Conservation (phyloP, 345 rosid species). For the Reutealis trisperma region DNA sequence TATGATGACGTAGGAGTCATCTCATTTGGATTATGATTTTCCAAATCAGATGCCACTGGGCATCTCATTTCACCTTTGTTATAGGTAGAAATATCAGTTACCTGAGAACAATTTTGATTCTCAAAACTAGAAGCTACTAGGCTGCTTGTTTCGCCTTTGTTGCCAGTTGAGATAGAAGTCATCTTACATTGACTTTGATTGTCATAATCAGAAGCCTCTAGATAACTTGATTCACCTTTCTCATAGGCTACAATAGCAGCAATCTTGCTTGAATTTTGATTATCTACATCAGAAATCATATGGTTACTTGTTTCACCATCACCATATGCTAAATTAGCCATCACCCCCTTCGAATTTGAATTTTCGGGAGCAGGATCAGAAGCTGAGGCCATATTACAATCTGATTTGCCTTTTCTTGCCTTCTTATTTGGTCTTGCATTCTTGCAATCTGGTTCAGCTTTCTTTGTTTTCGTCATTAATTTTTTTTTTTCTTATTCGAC, state of each 20-base stretch:
- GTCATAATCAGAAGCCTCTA: background rate
- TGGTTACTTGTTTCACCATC: background rate
- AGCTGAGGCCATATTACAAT: background rate
- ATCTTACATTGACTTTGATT: background rate
- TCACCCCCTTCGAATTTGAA: background rate
- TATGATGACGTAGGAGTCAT: background rate
- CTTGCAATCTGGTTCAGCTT: background rate
- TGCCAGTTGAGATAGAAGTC: background rate
- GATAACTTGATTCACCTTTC: background rate
- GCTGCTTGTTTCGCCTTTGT: background rate
- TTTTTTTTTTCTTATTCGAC: background rate
- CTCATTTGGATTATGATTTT: slow-evolving; percentile 2
- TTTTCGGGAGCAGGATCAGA: background rate
- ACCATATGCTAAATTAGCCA: background rate
- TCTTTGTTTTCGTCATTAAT: too few relatives aligned
- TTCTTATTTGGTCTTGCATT: background rate
- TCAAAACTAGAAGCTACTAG: background rate
- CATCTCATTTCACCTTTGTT: background rate
- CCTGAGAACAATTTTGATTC: background rate
- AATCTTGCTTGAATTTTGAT: background rate
- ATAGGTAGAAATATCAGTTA: background rate
- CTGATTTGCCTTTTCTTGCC: background rate
- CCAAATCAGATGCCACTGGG: background rate
- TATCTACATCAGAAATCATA: background rate
- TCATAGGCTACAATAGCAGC: background rate